These are phyloP conservation scores for Carex myosuroides DNA, from an alignment of 176 grass and related monocot species.

Conservation along the genomic window DNA sequence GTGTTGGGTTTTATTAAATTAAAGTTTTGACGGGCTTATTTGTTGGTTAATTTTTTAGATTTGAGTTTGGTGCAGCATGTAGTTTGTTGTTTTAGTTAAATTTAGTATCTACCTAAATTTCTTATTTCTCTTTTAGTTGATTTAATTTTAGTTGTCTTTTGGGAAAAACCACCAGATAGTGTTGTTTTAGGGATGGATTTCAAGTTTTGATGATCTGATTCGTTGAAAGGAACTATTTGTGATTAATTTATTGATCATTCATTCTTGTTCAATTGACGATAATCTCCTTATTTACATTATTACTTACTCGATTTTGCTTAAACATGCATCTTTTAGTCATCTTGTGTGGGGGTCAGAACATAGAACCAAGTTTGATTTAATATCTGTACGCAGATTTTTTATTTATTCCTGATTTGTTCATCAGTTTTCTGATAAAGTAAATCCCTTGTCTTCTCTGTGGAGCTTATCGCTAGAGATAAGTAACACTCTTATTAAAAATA, in stretches of 20 bases:
- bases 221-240: not conserved
- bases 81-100: constrained; percentile 2
- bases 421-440: not conserved
- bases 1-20: not conserved
- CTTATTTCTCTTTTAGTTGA: not conserved
- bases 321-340: not conserved
- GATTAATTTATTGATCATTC: not conserved
- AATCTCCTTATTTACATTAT: not conserved
- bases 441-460: not conserved
- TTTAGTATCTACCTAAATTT: not conserved
- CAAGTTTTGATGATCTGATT: constrained; percentile 4
- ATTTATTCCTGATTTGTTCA: not conserved
- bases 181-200: not conserved
- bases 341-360: not conserved
- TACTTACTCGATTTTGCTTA: not conserved
- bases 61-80: not conserved
- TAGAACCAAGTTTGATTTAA: not conserved
- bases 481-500: not conserved
- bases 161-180: not conserved
- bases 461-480: not conserved
- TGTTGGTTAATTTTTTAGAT: not conserved
- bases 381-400: not conserved
- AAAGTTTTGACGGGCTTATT: not conserved
- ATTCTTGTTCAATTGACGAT: not conserved
- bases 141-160: not conserved